Evolutionary conservation across 176 grass and related monocot genomes (phyloP), one percentile per base, ranked within the genome.

Genomic region (Alopecurus myosuroides): DNA sequence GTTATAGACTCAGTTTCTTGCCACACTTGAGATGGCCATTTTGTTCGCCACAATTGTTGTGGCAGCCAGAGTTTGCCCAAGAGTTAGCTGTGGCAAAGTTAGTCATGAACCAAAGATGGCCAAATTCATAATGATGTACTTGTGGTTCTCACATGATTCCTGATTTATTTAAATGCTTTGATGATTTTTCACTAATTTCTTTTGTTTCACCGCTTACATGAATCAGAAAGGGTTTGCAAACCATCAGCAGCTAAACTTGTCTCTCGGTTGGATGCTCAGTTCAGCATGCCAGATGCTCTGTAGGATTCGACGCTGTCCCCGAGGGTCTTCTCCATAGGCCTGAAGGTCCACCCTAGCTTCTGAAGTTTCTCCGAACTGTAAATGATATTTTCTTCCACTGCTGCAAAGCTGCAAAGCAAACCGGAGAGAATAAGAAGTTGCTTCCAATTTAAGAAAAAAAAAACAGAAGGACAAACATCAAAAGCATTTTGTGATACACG

Each of bases 321-420:
- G 1, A 92, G 79, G 61, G 76, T 87, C 85, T 92, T 88, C 70
- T 87, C 84, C 8, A 77, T 23, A 49, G 84, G 62, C 76, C 84
- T 87, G 76, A 89, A 87, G 73, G 73, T 87, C 81, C 87, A 89
- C 4, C 91, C 91, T 12, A 85, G n/a, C 62, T 70, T 77, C 87
- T 85, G 61, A 70, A 92, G 64, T 85, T 92, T 92, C 23, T 87
- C 71, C 0, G 45, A 83, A 71, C 74, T 89, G 30, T 4, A 74
- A 13, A 28, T 1, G 3, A 5, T 42, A 33, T n/a, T 39, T 18
- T 79, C 25, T 35, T 88, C 86, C 65, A 76, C 79, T 83, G 88
- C 90, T n/a, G 26, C 31, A 89, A 86, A 88, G 39, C 86, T 92
- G 40, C 74, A 78, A 83, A 44, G 31, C n/a, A 60, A 79, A 66